phyloP scores from a whole-genome alignment of 768 basidiomycete species.

The Clavaria fumosa region DNA sequence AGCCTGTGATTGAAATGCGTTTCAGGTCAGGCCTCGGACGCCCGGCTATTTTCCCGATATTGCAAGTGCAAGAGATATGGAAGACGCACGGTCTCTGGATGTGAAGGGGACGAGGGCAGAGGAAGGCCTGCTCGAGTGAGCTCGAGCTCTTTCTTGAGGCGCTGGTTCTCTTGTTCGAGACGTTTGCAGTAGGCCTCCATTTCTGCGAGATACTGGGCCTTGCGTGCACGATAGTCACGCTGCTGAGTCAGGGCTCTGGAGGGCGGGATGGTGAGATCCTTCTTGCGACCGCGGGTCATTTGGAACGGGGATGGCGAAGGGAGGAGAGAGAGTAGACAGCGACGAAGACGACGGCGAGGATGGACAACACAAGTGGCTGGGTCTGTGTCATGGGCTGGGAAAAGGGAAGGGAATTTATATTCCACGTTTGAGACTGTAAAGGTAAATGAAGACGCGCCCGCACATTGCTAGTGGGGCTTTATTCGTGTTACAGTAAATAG shows the following conservation, averaged over 20 bases:
- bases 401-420: no score
- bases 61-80: constrained; percentile 7
- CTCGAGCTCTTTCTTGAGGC: constrained; percentile 33
- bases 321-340: constrained; percentile 5
- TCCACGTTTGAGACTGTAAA: no score
- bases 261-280: constrained; percentile 44
- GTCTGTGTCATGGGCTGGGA: no score
- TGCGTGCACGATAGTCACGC: constrained; percentile 49
- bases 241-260: constrained; percentile 45
- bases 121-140: constrained; percentile 25
- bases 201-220: constrained; percentile 38
- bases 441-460: no score
- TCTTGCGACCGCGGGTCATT: constrained; percentile 55
- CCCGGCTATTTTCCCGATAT: no score
- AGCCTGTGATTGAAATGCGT: no score
- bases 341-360: constrained; percentile 5
- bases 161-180: constrained; percentile 39
- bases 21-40: no score
- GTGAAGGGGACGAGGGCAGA: constrained; percentile 15
- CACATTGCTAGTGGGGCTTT: no score
- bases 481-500: no score
- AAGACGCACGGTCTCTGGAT: constrained; percentile 21
- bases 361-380: no score
- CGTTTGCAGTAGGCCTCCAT: constrained; percentile 39
- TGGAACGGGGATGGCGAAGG: constrained; percentile 5